Conservation (phyloP, 371 early-diverging fungal species). For the Apophysomyces variabilis region DNA sequence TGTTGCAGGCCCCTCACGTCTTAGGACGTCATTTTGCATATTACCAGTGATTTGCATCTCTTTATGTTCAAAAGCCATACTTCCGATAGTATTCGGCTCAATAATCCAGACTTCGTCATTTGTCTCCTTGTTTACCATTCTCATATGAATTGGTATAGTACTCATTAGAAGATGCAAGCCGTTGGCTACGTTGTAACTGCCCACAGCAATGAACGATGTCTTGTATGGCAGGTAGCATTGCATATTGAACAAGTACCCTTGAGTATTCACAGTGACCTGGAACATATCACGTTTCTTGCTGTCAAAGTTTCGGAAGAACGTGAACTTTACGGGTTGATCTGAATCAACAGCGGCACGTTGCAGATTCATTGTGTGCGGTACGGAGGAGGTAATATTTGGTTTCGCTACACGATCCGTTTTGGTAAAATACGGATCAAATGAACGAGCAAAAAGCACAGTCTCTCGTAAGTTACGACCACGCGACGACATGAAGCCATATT, state of each 20-base stretch:
- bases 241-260: constrained; percentile 40
- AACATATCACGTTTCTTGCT: constrained; percentile 45
- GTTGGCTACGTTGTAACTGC: constrained; percentile 62
- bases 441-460: constrained; percentile 64
- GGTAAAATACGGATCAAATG: constrained; percentile 65
- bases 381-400: constrained; percentile 44
- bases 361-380: constrained; percentile 52
- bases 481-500: constrained; percentile 73
- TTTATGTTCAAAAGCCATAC: constrained; percentile 65
- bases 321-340: constrained; percentile 56
- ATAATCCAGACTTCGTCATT: constrained; percentile 74
- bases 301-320: constrained; percentile 77
- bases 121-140: constrained; percentile 32
- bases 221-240: constrained; percentile 64
- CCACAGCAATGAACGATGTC: constrained; percentile 68
- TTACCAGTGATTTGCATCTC: constrained; percentile 45
- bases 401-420: constrained; percentile 53
- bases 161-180: constrained; percentile 63
- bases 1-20: constrained; percentile 37
- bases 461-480: constrained; percentile 70
- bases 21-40: constrained; percentile 42
- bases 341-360: constrained; percentile 47
- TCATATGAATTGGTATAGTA: constrained; percentile 68
- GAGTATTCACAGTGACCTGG: constrained; percentile 43
- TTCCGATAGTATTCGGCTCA: constrained; percentile 59